phyloP scores from a whole-genome alignment of 108 stramenopile genomes.

The Fistulifera pelliculosa region DNA sequence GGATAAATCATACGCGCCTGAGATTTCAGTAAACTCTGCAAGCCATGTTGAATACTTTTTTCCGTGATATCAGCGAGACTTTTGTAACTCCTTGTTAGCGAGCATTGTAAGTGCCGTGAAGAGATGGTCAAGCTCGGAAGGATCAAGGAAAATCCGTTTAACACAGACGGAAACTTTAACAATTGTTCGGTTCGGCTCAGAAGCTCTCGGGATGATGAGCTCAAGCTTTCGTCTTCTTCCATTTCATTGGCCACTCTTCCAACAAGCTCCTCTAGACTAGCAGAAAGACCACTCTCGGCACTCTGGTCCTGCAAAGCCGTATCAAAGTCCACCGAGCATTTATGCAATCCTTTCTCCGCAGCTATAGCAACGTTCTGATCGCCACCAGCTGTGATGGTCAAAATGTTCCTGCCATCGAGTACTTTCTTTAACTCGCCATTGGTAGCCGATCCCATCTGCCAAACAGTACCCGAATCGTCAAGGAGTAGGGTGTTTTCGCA shows the following conservation, averaged over 20 bases:
- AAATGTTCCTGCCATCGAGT: conserved; percentile 22
- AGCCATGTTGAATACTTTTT: conserved; percentile 43
- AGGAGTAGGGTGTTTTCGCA: conserved; percentile 38
- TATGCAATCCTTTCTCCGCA: conserved; percentile 1
- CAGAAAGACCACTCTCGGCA: conserved; percentile 3
- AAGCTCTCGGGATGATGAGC: conserved; percentile 12
- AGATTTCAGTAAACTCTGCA: conserved; percentile 30
- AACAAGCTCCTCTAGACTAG: conserved; percentile 2
- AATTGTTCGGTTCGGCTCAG: conserved; percentile 39
- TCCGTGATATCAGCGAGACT: conserved; percentile 24
- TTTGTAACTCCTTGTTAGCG: conserved; percentile 15
- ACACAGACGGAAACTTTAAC: conserved; percentile 45
- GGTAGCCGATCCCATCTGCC: conserved; percentile 29
- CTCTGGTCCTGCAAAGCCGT: not conserved
- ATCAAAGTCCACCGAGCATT: not conserved
- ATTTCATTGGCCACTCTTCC: conserved; percentile 1
- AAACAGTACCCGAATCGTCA: conserved; percentile 53
- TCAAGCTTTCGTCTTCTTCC: not conserved
- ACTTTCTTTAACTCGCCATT: conserved; percentile 7
- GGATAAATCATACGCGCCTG: conserved; percentile 49
- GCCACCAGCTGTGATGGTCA: conserved; percentile 53
- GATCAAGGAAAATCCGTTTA: conserved; percentile 64
- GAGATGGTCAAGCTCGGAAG: conserved; percentile 44
- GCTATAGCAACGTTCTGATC: conserved; percentile 35
- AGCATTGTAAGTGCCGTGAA: conserved; percentile 10